Percentiles rank a stretch among this genome's conserved stretches.
Evolutionary conservation across 169 alveolate species (phyloP).

Genomic region (Cyclospora cayetanensis): DNA sequence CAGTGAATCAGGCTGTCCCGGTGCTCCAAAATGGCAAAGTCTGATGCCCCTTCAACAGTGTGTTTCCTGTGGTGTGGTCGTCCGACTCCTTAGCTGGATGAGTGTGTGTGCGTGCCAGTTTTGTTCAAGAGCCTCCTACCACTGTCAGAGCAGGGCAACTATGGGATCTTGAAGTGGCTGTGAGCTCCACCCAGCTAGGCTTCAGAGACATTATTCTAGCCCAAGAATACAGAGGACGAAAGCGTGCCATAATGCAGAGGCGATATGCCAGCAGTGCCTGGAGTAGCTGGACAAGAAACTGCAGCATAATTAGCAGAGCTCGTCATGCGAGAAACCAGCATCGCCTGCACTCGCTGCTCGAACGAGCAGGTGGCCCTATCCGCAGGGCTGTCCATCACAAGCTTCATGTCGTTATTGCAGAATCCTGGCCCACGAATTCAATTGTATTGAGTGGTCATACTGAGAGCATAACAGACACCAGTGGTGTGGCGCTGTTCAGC

Average conservation of each 20-base stretch:
- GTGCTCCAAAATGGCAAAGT: neutral
- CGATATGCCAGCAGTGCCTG: neutral
- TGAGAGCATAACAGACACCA: neutral
- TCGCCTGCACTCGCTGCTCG: neutral
- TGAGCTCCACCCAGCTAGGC: neutral
- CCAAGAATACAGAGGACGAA: constrained; percentile 2
- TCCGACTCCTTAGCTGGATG: neutral
- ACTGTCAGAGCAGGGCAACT: constrained; percentile 56
- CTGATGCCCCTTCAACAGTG: neutral
- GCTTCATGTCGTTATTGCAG: neutral
- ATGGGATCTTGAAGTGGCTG: constrained; percentile 42
- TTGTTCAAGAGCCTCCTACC: constrained; percentile 18
- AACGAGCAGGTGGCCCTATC: neutral
- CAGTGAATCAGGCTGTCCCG: neutral
- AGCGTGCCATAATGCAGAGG: neutral
- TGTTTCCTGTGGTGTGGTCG: neutral
- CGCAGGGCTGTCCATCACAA: neutral
- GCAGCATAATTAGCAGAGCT: neutral
- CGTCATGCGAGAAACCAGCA: neutral
- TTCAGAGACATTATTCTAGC: neutral
- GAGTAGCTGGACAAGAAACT: constrained; percentile 41
- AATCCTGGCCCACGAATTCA: constrained; percentile 3
- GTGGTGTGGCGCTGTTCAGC: constrained; percentile 21
- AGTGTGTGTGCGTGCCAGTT: neutral
- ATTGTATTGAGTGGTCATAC: neutral